These are phyloP conservation scores for Capsella bursapastoris DNA, from an alignment of 345 rosid genomes.

Conservation along the genomic window DNA sequence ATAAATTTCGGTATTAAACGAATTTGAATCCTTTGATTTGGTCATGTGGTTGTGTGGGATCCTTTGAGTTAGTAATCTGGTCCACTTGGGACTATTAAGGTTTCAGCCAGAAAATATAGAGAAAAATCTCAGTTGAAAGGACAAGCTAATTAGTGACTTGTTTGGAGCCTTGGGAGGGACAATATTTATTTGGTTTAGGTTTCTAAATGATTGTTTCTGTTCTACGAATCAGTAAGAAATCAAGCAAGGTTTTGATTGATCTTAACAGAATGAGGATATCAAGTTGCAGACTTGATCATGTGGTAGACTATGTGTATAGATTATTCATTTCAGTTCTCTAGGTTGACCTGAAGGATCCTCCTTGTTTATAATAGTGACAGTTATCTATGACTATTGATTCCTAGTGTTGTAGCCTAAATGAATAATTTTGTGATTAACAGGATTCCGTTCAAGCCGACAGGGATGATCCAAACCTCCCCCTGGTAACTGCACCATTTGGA, in stretches of 20 bases:
- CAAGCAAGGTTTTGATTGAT: background rate
- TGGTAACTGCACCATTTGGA: conserved; percentile 98
- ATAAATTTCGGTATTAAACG: conserved; percentile 10
- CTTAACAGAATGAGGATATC: conserved; percentile 2
- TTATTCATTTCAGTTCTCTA: conserved; percentile 1
- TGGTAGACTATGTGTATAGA: conserved; percentile 17
- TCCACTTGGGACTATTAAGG: background rate
- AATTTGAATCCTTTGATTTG: background rate
- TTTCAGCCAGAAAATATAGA: conserved; percentile 7
- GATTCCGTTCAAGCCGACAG: conserved; percentile 90
- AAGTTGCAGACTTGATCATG: conserved; percentile 11
- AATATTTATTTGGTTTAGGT: background rate
- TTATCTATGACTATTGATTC: background rate
- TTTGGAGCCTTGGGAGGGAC: conserved; percentile 6
- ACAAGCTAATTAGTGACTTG: background rate
- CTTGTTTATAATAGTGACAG: background rate
- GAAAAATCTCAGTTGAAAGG: background rate
- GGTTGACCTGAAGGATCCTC: conserved; percentile 8
- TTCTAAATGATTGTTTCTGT: conserved; percentile 3
- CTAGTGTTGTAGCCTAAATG: conserved; percentile 10
- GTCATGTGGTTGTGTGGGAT: background rate
- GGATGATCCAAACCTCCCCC: conserved; percentile 89
- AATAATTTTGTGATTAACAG: conserved; percentile 44
- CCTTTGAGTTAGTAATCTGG: background rate
- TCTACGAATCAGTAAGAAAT: background rate